phyloP scores from a whole-genome alignment of 1,139 yeast species.

The Candida labiduridarum region DNA sequence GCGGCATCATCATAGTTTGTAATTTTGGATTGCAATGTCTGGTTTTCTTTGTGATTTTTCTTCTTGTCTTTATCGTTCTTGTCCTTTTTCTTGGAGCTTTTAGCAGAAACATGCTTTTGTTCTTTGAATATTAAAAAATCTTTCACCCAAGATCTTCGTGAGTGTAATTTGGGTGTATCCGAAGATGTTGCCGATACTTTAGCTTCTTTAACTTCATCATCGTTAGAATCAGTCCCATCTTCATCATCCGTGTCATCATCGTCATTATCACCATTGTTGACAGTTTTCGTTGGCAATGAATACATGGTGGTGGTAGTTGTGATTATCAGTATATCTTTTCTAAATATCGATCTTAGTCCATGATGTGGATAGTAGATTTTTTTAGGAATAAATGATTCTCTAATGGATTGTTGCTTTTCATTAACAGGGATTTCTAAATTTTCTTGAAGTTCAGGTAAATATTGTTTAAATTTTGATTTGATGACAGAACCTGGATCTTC shows the following conservation, averaged over 20 bases:
- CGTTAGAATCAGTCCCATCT: constrained; percentile 1
- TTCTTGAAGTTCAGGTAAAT: constrained; percentile 15
- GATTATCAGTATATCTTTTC: constrained; percentile 9
- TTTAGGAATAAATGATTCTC: constrained; percentile 15
- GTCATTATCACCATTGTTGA: constrained; percentile 3
- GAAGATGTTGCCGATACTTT: background rate
- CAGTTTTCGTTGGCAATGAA: background rate
- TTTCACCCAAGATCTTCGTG: constrained; percentile 21
- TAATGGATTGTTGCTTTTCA: constrained; percentile 12
- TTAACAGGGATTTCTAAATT: constrained; percentile 16
- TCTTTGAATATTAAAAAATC: constrained; percentile 18
- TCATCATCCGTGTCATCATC: constrained; percentile 1
- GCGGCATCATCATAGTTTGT: constrained; percentile 25
- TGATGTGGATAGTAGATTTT: constrained; percentile 5
- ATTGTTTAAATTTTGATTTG: constrained; percentile 16
- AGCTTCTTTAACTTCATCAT: background rate
- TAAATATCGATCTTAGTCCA: constrained; percentile 10
- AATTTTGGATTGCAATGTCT: constrained; percentile 21
- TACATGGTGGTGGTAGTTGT: background rate
- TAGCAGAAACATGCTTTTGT: constrained; percentile 4
- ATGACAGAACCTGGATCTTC: constrained; percentile 13
- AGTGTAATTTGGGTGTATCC: constrained; percentile 10
- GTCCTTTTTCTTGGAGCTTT: background rate
- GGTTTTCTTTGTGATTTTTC: background rate
- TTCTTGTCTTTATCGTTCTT: background rate